Percentiles rank a stretch among this genome's conserved stretches.
Conservation (phyloP, 805 yeast species). For the Metschnikowia shivogae region DNA sequence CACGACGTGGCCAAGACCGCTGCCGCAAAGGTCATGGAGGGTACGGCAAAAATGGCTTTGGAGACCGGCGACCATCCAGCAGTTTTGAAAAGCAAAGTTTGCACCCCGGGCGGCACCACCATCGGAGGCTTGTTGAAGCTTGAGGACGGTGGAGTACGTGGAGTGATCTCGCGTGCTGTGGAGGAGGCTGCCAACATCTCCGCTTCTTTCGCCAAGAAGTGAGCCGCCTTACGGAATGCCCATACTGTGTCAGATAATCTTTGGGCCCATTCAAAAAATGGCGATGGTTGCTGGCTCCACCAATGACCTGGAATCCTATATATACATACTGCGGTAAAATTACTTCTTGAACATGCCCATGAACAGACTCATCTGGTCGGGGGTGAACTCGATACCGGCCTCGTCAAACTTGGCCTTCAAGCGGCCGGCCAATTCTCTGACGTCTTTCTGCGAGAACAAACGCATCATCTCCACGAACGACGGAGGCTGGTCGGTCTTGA, state of each 20-base stretch:
- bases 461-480: slow-evolving; percentile 34
- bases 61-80: slow-evolving; percentile 86
- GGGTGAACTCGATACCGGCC: slow-evolving; percentile 28
- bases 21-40: slow-evolving; percentile 92
- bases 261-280: no score
- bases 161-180: slow-evolving; percentile 82
- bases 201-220: slow-evolving; percentile 40
- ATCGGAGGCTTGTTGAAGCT: slow-evolving; percentile 89
- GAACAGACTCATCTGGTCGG: slow-evolving; percentile 30
- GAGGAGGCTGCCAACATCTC: slow-evolving; percentile 91
- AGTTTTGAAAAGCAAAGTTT: slow-evolving; percentile 76
- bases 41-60: slow-evolving; percentile 87
- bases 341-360: slow-evolving; percentile 21
- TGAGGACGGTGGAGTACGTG: slow-evolving; percentile 88
- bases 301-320: not conserved
- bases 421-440: slow-evolving; percentile 25
- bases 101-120: slow-evolving; percentile 98
- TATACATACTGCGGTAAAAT: not conserved
- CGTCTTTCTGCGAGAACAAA: slow-evolving; percentile 34
- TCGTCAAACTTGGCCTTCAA: slow-evolving; percentile 31
- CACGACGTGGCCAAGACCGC: slow-evolving; percentile 75
- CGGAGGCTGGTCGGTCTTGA: slow-evolving; percentile 29
- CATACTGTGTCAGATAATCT: no score
- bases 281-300: no score
- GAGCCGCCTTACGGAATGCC: not conserved